Base-by-base conservation (phyloP, 2,329 filamentous ascomycete species). In the Epichloe elymi region DNA sequence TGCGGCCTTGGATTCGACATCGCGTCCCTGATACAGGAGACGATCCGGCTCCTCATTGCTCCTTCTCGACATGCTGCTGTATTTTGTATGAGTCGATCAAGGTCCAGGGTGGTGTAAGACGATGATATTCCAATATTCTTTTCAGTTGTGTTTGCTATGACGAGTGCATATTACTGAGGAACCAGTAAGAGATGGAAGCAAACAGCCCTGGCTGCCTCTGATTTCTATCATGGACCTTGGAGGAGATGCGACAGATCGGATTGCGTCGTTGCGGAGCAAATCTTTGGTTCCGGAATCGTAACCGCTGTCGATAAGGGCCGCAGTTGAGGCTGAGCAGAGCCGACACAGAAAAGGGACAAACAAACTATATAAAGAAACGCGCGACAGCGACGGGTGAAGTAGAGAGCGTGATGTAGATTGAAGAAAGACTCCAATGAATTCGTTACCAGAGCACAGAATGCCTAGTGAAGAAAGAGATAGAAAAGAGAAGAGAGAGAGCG, bases 11-110 rank as follows among this genome's bases (percentile, higher is more conserved):
- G 54, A 51, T 46, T 65, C 63, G 23, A 51, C 57, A 26, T 65
- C 59, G 55, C 65, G 59, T 51, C 65, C 63, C n/a, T 60, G 50
- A 49, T 59, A 59, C 51, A 67, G 58, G 30, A 65, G 59, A 38
- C 60, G 58, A 39, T 62, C 57, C 41, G 61, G 61, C 53, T 66
- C 66, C 42, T 67, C 60, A 6, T 57, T 57, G 20, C 64, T 58
- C 33, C 57, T 60, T 39, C 60, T 63, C 56, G 65, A 58, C 67
- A 69, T 69, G 49, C 47, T 49, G 35, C n/a, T 17, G 14, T 39
- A n/a, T 39, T 5, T 7, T 46, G 12, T 30, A 17, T 17, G 8
- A 30, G 35, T 48, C 12, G 50, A 45, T 38, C 10, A 11, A 17
- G 15, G 30, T 7, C 11, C 11, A 40, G n/a, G 20, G 12, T 17